Percentiles rank a stretch among this genome's conserved stretches.
These are phyloP conservation scores for Wickerhamomyces sydowiorum DNA, from an alignment of 805 yeast genomes.

Conservation along the genomic window DNA sequence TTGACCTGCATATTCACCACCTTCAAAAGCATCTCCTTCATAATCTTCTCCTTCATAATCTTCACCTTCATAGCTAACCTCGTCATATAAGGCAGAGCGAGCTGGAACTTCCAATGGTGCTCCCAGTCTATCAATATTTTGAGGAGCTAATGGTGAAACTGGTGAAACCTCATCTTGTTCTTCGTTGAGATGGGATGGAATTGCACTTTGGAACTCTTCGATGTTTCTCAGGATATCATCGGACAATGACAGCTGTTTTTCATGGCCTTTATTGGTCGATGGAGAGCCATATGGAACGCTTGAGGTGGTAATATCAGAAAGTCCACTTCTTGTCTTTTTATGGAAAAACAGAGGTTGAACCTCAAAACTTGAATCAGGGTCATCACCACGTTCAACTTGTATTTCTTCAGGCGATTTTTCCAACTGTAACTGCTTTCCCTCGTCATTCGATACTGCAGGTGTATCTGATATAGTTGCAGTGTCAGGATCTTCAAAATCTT, in stretches of 20 bases:
- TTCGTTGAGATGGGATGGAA: conserved; percentile 3
- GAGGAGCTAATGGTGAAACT: conserved; percentile 13
- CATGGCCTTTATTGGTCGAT: conserved; percentile 5
- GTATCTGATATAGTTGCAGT: neutral
- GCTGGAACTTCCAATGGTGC: neutral
- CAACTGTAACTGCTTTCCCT: too few relatives aligned
- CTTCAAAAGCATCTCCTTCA: neutral
- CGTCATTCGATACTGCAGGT: too few relatives aligned
- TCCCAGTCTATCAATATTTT: too few relatives aligned
- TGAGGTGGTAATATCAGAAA: conserved; percentile 6
- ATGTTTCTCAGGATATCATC: conserved; percentile 24
- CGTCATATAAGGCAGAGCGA: neutral
- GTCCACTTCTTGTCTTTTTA: conserved; percentile 14
- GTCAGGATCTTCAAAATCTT: neutral
- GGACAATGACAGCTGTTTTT: conserved; percentile 19
- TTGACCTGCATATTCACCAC: neutral
- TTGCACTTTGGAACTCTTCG: conserved; percentile 17
- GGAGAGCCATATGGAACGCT: neutral
- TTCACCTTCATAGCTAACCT: neutral
- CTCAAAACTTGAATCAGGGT: conserved; percentile 7
- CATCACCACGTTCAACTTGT: neutral
- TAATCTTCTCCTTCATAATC: neutral
- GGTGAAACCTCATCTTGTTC: conserved; percentile 14
- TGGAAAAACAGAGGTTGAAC: conserved; percentile 20
- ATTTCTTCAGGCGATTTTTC: neutral